Evolutionary conservation across 1,139 yeast genomes (phyloP), one percentile per base, ranked within the genome.

Genomic region (Zygosaccharomyces pseudobailii): DNA sequence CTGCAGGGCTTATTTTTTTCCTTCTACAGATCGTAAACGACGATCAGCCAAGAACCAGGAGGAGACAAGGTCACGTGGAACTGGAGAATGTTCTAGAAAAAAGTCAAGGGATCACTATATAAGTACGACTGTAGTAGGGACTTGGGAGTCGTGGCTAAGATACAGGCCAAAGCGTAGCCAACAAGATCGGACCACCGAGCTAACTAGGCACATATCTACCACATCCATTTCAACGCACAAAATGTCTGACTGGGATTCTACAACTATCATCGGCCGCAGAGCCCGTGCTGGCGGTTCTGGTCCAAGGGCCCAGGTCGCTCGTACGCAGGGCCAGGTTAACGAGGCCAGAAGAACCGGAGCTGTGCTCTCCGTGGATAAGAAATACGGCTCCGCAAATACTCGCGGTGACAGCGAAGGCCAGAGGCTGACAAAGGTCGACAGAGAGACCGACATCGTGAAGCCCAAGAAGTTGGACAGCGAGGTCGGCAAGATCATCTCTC

Each of bases 271-370:
- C 61, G 98, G 98, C 52, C 81, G 80, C 61, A 86, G 84, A 61
- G 95, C 94, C 59, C 83, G 95, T 71, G 78, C 82, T 50, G 95
- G 95, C 51, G 89, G 88, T 42, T 82, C 87, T 50, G 95, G 95
- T 30, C 96, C 97, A 62, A 82, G 92, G 68, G 84, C 86, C 58
- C 76, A 75, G 35, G 96, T 89, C 43, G 95, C 97, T 47, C 83
- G 82, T 64, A 75, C 92, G 20, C 73, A 78, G 46, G 80, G 86
- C 43, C 87, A 84, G 63, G 75, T 92, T 65, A 92, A 92, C 66
- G 96, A 90, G 33, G 98, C 98, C 45, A 82, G 95, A 74, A 83
- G 98, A 75, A 67, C 82, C 27, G 98, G 98, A 53, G 78, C 82
- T 48, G 92, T 94, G 48, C 78, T 94, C 36, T 82, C 94, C 38